Conservation (phyloP, 1,139 yeast genomes). For the Pichia sp. region DNA sequence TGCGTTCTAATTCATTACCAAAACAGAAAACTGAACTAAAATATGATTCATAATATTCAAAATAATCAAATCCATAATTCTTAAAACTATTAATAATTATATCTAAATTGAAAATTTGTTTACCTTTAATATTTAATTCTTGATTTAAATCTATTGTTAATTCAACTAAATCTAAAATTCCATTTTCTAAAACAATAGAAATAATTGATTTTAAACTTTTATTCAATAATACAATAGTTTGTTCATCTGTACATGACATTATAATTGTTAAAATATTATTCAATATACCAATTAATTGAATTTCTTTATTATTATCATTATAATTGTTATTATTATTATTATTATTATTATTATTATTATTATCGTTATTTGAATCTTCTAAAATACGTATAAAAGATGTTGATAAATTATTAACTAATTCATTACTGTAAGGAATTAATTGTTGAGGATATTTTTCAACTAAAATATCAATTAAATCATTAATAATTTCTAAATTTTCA, state of each 20-base stretch:
- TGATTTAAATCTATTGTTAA: slow-evolving; percentile 48
- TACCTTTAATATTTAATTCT: slow-evolving; percentile 38
- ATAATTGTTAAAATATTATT: slow-evolving; percentile 48
- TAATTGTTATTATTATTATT: slow-evolving; percentile 17
- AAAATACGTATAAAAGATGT: slow-evolving; percentile 37
- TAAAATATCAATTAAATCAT: slow-evolving; percentile 51
- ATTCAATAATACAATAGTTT: slow-evolving; percentile 30
- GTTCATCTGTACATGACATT: slow-evolving; percentile 37
- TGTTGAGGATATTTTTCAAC: slow-evolving; percentile 48
- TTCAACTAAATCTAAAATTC: slow-evolving; percentile 35
- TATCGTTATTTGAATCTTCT: slow-evolving; percentile 21
- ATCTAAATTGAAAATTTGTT: slow-evolving; percentile 30
- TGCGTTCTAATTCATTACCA: slow-evolving; percentile 29
- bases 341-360: slow-evolving; percentile 13
- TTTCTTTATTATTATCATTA: slow-evolving; percentile 31
- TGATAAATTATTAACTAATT: slow-evolving; percentile 42
- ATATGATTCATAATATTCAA: slow-evolving; percentile 44
- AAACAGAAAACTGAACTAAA: slow-evolving; percentile 43
- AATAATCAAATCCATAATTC: slow-evolving; percentile 48
- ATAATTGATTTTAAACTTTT: slow-evolving; percentile 37
- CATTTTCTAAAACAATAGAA: slow-evolving; percentile 42
- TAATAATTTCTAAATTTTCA: slow-evolving; percentile 48
- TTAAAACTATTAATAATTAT: slow-evolving; percentile 43
- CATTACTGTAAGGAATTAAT: slow-evolving; percentile 51
- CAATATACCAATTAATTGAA: slow-evolving; percentile 47